A percentile compares a stretch with the other conserved stretches of the same genome.
Conservation (phyloP, 768 basidiomycete species). For the Pisolithus microcarpus region DNA sequence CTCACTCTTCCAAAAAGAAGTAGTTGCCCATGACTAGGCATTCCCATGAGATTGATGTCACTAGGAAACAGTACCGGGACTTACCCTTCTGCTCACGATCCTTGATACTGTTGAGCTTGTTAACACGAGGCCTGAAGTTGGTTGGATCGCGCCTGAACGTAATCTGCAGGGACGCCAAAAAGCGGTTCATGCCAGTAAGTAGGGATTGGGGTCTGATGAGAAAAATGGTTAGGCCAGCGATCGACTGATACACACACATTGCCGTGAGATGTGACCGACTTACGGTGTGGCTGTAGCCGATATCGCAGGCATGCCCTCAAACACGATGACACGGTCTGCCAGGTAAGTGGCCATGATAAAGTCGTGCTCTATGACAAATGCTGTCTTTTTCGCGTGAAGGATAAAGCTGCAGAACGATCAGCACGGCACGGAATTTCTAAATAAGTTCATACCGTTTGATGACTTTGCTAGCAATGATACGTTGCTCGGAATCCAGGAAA, state of each 20-base stretch:
- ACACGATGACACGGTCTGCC: conserved; percentile 94
- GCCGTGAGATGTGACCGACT: conserved; percentile 23
- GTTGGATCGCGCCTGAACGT: conserved; percentile 98
- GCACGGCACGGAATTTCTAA: not conserved
- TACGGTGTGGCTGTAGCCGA: conserved; percentile 87
- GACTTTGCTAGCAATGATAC: conserved; percentile 96
- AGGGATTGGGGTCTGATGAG: conserved; percentile 78
- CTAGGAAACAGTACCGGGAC: conserved; percentile 13
- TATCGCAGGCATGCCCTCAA: conserved; percentile 81
- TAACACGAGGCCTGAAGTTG: conserved; percentile 84
- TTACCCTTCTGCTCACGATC: conserved; percentile 82
- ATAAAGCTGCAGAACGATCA: conserved; percentile 56
- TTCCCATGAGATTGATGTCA: conserved; percentile 5
- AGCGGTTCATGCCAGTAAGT: conserved; percentile 95
- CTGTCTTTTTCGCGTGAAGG: conserved; percentile 93
- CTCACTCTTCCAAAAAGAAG: conserved; percentile 85
- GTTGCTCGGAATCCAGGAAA: conserved; percentile 98
- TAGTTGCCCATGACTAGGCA: conserved; percentile 70
- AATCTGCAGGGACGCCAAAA: conserved; percentile 91
- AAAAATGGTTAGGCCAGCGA: conserved; percentile 1
- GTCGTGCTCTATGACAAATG: conserved; percentile 99
- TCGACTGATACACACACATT: not conserved
- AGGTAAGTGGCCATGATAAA: conserved; percentile 99
- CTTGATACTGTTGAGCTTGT: conserved; percentile 79
- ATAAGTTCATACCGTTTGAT: conserved; percentile 71